phyloP scores from a whole-genome alignment of 768 basidiomycete species.

The Leccinum boreale region DNA sequence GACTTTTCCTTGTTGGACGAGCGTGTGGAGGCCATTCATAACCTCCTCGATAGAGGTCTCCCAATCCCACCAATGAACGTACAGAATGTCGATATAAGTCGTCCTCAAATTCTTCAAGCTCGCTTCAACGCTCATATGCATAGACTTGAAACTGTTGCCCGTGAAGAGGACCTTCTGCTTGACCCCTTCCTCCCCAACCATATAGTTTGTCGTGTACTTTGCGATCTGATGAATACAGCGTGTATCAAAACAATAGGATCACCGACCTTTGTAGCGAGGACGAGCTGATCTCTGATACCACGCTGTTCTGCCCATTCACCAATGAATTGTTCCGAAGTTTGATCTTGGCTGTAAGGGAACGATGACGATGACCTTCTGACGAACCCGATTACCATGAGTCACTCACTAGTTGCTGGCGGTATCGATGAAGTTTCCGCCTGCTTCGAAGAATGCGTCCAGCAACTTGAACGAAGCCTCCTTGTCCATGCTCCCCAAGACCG shows the following conservation, averaged over 20 bases:
- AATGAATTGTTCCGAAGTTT: slow-evolving; percentile 41
- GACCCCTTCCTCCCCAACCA: slow-evolving; percentile 6
- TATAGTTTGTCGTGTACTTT: slow-evolving; percentile 24
- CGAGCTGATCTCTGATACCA: slow-evolving; percentile 42
- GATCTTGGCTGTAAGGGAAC: slow-evolving; percentile 32
- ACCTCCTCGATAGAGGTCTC: slow-evolving; percentile 39
- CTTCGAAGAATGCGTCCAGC: slow-evolving; percentile 43
- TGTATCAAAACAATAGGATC: neutral
- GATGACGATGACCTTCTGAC: neutral
- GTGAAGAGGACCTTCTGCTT: slow-evolving; percentile 38
- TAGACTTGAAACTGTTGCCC: slow-evolving; percentile 48
- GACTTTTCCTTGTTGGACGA: slow-evolving; percentile 39
- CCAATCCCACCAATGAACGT: slow-evolving; percentile 36
- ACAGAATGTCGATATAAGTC: slow-evolving; percentile 21
- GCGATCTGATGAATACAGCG: neutral
- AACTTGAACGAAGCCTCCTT: slow-evolving; percentile 43
- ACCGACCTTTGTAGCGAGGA: slow-evolving; percentile 41
- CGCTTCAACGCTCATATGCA: slow-evolving; percentile 38
- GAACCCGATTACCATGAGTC: neutral
- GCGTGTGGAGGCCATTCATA: slow-evolving; percentile 36
- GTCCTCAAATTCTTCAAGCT: slow-evolving; percentile 22
- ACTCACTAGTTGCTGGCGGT: slow-evolving; percentile 45
- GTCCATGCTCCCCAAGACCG: slow-evolving; percentile 39
- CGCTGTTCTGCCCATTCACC: slow-evolving; percentile 46
- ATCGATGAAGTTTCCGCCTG: slow-evolving; percentile 49